These are phyloP conservation scores for Omphalotus olearius DNA, from an alignment of 1,284 basidiomycete species.

Conservation along the genomic window DNA sequence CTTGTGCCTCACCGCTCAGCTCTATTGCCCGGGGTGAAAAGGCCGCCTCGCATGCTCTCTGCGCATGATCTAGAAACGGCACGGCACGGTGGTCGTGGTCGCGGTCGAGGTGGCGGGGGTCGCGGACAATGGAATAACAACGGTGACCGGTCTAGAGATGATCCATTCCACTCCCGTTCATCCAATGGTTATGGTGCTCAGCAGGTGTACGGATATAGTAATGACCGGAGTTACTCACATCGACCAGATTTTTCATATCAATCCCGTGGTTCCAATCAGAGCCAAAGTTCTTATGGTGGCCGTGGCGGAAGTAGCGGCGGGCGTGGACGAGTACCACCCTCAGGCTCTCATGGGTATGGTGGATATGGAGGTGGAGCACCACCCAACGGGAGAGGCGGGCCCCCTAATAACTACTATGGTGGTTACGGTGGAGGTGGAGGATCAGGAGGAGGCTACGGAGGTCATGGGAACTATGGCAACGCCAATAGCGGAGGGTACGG, in stretches of 20 bases:
- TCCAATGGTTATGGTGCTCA: slow-evolving; percentile 27
- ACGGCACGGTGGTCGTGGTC: slow-evolving; percentile 43
- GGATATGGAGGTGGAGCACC: slow-evolving; percentile 18
- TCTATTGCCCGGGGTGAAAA: slow-evolving; percentile 73
- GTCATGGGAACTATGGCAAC: slow-evolving; percentile 18
- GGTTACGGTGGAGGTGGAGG: slow-evolving; percentile 19
- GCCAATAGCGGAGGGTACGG: slow-evolving; percentile 14
- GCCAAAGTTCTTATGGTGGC: slow-evolving; percentile 10
- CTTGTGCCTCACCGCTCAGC: slow-evolving; percentile 81
- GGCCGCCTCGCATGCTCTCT: slow-evolving; percentile 60
- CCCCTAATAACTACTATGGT: slow-evolving; percentile 14
- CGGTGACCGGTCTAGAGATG: slow-evolving; percentile 30
- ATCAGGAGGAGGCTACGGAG: slow-evolving; percentile 13
- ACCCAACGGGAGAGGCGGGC: slow-evolving; percentile 22
- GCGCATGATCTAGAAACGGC: slow-evolving; percentile 70
- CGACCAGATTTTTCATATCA: not conserved
- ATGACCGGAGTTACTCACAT: slow-evolving; percentile 12
- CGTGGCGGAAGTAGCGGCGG: slow-evolving; percentile 22
- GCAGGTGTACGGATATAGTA: slow-evolving; percentile 15
- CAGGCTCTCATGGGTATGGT: slow-evolving; percentile 2
- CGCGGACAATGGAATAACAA: slow-evolving; percentile 19
- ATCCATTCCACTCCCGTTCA: slow-evolving; percentile 33
- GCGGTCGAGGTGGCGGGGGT: slow-evolving; percentile 44
- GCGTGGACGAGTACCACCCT: slow-evolving; percentile 9
- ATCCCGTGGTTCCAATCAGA: slow-evolving; percentile 6